Base-by-base conservation (phyloP, 495 filamentous ascomycete genomes). In the Talaromyces trachyspermus region DNA sequence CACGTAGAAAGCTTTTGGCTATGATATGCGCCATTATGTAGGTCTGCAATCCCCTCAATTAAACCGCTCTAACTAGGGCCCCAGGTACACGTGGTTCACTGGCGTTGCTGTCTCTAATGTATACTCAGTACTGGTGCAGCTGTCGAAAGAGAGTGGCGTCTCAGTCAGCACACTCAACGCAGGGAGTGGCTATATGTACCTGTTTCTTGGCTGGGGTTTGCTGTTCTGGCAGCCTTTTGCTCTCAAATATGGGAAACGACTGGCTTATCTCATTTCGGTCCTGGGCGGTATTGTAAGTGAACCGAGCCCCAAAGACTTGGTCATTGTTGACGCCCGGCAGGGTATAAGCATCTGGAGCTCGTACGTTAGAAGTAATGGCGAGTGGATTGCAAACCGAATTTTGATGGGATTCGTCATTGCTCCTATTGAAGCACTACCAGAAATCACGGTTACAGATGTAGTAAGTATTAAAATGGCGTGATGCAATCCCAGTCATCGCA, bases 171-270 rank as follows among this genome's bases (percentile, higher is more conserved):
- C n/a, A n/a, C n/a, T n/a, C n/a, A n/a, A n/a, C n/a, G n/a, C n/a
- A n/a, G n/a, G n/a, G n/a, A 85, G 78, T 0, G 81, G 81, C 4
- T 83, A 79, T 58, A 71, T 83, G 69, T 81, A 83, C 48, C 54
- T 84, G 46, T 54, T 81, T 26, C 73, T 78, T 8, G 79, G 80
- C 3, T 83, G 76, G 79, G 78, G 79, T 0, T 68, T 80, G 46
- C 56, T 86, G 2, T 78, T 84, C 55, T 86, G 81, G 83, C 81
- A 86, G 59, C 80, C 81, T 0, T 71, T 84, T 37, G 78, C 81
- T 0, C 58, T 84, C 48, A 74, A 81, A 49, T 86, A 77, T 65
- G 82, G 82, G 25, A 84, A 83, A 60, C 68, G 82, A 14, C 64
- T 77, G 38, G 76, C 78, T 1, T 85, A n/a, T 80, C 55, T 86